Conservation (phyloP, 805 yeast genomes). For the Citeromyces matritensis region DNA sequence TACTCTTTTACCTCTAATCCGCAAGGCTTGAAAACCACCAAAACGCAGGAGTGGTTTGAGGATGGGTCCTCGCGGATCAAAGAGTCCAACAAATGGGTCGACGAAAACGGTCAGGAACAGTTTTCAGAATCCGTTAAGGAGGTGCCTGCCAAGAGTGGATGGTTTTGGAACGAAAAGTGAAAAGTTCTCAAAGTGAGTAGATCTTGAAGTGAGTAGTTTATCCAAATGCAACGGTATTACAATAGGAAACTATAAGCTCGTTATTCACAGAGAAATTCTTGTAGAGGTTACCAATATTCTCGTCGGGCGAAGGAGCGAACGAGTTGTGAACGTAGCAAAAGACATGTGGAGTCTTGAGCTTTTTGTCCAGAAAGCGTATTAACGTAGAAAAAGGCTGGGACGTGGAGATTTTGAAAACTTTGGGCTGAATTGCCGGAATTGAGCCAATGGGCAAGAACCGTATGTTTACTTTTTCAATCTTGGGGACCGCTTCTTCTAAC, state of each 20-base stretch:
- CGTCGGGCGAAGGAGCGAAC: slow-evolving; percentile 28
- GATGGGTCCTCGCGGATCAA: slow-evolving; percentile 26
- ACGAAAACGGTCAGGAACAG: slow-evolving; percentile 18
- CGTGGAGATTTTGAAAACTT: slow-evolving; percentile 30
- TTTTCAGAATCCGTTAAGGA: slow-evolving; percentile 8
- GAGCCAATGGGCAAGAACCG: slow-evolving; percentile 51
- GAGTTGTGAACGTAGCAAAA: slow-evolving; percentile 30
- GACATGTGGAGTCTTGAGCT: slow-evolving; percentile 11
- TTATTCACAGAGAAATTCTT: slow-evolving; percentile 18
- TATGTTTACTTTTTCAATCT: slow-evolving; percentile 21
- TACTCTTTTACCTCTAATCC: slow-evolving; percentile 19
- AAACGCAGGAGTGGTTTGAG: slow-evolving; percentile 17
- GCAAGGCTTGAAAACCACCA: slow-evolving; percentile 26
- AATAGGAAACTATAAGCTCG: slow-evolving; percentile 27
- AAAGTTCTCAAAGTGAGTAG: neutral
- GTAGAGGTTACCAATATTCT: slow-evolving; percentile 20
- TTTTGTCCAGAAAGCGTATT: slow-evolving; percentile 25
- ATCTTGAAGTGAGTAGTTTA: slow-evolving; percentile 8
- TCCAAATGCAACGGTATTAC: slow-evolving; percentile 30
- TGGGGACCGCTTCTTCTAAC: slow-evolving; percentile 2
- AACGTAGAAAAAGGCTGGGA: slow-evolving; percentile 31
- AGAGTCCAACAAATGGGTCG: slow-evolving; percentile 19
- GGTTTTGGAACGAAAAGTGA: slow-evolving; percentile 13
- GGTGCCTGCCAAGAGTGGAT: slow-evolving; percentile 6
- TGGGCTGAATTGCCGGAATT: slow-evolving; percentile 31